These are phyloP conservation scores for Lipomyces starkeyi DNA, from an alignment of 805 yeast genomes.

Conservation along the genomic window DNA sequence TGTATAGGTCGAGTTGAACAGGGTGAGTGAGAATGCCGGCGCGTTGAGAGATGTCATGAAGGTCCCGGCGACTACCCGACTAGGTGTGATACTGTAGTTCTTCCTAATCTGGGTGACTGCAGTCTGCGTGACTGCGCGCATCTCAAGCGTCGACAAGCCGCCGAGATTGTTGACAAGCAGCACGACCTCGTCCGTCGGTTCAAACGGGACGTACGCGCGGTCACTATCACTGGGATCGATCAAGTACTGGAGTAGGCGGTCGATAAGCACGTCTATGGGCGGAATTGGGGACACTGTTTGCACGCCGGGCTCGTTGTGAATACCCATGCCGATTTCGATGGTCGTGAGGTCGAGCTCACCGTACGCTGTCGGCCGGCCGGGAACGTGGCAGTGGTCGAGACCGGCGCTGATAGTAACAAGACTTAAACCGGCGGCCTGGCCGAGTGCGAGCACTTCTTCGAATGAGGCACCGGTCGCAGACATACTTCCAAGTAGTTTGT, in stretches of 20 bases:
- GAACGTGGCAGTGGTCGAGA: constrained; percentile 86
- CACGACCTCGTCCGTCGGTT: constrained; percentile 65
- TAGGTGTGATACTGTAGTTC: constrained; percentile 61
- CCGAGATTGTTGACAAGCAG: constrained; percentile 85
- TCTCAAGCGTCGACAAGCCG: constrained; percentile 81
- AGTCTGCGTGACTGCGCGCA: constrained; percentile 65
- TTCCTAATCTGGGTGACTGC: constrained; percentile 9
- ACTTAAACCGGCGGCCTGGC: constrained; percentile 44
- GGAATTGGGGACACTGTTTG: constrained; percentile 71
- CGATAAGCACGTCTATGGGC: constrained; percentile 61
- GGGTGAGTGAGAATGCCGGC: constrained; percentile 86
- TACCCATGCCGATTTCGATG: constrained; percentile 93
- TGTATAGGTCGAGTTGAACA: constrained; percentile 63
- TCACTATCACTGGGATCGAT: constrained; percentile 70
- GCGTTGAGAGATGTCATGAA: constrained; percentile 89
- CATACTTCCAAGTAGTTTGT: constrained; percentile 82
- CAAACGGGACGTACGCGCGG: constrained; percentile 78
- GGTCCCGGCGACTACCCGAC: constrained; percentile 72
- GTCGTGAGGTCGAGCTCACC: constrained; percentile 60
- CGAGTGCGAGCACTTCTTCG: constrained; percentile 21
- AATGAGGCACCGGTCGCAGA: constrained; percentile 50
- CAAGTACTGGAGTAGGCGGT: constrained; percentile 64
- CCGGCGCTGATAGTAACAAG: constrained; percentile 89
- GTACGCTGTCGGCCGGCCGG: constrained; percentile 65
- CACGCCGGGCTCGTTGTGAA: constrained; percentile 93